These are phyloP conservation scores for Sonneratia alba DNA, from an alignment of 345 rosid species.

Conservation along the genomic window DNA sequence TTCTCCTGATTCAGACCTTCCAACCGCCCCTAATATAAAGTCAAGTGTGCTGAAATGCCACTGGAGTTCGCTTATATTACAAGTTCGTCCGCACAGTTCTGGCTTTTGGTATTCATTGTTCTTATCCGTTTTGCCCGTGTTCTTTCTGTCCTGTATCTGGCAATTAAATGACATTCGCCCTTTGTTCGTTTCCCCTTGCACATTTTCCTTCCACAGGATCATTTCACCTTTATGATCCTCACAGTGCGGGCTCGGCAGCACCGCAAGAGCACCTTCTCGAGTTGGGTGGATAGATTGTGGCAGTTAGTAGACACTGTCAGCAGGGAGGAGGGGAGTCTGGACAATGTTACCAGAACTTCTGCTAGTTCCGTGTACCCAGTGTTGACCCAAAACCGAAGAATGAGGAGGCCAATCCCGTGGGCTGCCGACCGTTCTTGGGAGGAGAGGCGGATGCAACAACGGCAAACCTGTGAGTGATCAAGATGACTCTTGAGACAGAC, in stretches of 20 bases:
- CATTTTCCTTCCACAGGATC: background rate
- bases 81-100: background rate
- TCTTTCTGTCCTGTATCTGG: background rate
- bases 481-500: background rate
- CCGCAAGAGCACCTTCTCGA: background rate
- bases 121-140: background rate
- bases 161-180: background rate
- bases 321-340: too few relatives aligned
- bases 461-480: background rate
- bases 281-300: background rate
- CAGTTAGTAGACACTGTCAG: background rate
- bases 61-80: constrained; percentile 12
- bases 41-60: constrained; percentile 21
- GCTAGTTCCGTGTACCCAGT: background rate
- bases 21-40: constrained; percentile 32
- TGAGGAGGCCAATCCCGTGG: background rate
- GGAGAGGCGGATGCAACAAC: background rate
- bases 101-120: background rate
- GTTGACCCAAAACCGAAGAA: background rate
- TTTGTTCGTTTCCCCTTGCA: background rate
- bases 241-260: background rate
- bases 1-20: background rate
- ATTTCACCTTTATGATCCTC: background rate
- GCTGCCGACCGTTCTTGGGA: background rate
- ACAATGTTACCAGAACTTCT: too few relatives aligned